Percentiles rank a stretch among this genome's conserved stretches.
Conservation (phyloP, 1,284 basidiomycete genomes). For the Moesziomyces sp. region DNA sequence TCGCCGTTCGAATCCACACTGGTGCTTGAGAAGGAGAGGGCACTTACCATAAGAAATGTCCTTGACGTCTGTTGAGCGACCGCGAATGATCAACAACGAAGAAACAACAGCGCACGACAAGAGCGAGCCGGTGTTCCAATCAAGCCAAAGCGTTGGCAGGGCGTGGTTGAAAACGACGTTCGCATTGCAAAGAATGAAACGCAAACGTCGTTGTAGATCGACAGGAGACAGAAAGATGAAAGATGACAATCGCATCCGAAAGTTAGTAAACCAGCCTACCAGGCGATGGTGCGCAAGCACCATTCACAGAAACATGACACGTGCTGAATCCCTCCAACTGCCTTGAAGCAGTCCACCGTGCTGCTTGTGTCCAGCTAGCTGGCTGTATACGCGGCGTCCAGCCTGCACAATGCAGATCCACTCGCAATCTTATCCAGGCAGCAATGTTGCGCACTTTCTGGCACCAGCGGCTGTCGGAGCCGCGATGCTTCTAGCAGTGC, state of each 20-base stretch:
- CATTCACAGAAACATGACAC: not conserved
- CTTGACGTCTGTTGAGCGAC: conserved; percentile 80
- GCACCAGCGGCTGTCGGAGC: not conserved
- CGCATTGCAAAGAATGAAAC: conserved; percentile 57
- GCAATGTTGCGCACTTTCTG: too few species aligned
- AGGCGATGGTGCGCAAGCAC: conserved; percentile 5
- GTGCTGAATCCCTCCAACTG: conserved; percentile 2
- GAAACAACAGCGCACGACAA: conserved; percentile 1
- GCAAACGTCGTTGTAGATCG: conserved; percentile 43
- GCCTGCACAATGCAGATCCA: not conserved
- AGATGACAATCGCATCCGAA: conserved; percentile 44
- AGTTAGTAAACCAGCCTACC: conserved; percentile 41
- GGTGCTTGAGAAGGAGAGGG: not conserved
- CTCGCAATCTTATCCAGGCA: too few species aligned
- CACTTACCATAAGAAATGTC: conserved; percentile 89
- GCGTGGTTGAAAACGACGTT: conserved; percentile 47
- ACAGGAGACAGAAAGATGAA: conserved; percentile 17
- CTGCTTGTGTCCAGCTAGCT: not conserved
- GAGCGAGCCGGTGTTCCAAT: conserved; percentile 4
- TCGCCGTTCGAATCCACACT: too few species aligned
- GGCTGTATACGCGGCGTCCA: not conserved
- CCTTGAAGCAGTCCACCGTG: not conserved
- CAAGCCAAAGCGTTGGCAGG: conserved; percentile 13
- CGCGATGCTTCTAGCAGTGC: not conserved
- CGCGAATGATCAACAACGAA: conserved; percentile 27